Conservation (phyloP, 2,329 filamentous ascomycete genomes). For the Sporothrix humicola region DNA sequence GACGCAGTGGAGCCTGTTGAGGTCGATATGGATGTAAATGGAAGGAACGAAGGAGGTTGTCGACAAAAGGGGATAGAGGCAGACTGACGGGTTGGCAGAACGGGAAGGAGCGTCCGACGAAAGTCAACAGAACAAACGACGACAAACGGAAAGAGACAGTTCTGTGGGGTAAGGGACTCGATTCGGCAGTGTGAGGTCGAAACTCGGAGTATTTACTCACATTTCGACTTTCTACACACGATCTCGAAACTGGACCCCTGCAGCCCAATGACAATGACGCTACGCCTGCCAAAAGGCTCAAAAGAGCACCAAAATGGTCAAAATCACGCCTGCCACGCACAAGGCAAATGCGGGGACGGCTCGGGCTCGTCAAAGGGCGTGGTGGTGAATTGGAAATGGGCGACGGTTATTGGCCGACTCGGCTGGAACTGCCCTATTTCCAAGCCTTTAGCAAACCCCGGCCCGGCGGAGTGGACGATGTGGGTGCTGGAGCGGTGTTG, state of each 20-base stretch:
- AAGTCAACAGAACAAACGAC: too few species aligned
- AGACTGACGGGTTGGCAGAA: too few species aligned
- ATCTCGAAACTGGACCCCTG: slow-evolving; percentile 6
- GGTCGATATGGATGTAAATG: too few species aligned
- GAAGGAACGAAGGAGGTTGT: too few species aligned
- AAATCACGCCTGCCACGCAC: not conserved
- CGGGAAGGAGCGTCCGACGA: too few species aligned
- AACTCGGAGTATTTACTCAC: not conserved
- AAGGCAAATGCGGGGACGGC: slow-evolving; percentile 6
- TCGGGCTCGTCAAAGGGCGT: slow-evolving; percentile 16
- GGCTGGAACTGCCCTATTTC: not conserved
- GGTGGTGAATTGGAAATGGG: slow-evolving; percentile 7
- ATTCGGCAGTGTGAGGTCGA: not conserved
- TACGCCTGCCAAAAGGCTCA: too few species aligned
- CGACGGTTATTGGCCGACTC: slow-evolving; percentile 4
- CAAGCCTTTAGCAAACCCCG: not conserved
- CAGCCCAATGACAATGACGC: not conserved
- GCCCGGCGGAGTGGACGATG: not conserved
- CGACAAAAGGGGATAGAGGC: too few species aligned
- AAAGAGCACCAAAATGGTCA: too few species aligned
- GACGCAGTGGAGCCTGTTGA: not conserved
- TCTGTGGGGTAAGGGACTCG: not conserved
- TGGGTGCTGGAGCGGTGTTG: too few species aligned
- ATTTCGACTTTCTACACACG: not conserved
- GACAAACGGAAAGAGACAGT: not conserved